Base-by-base conservation (phyloP, 345 rosid species). In the Gossypium australe region DNA sequence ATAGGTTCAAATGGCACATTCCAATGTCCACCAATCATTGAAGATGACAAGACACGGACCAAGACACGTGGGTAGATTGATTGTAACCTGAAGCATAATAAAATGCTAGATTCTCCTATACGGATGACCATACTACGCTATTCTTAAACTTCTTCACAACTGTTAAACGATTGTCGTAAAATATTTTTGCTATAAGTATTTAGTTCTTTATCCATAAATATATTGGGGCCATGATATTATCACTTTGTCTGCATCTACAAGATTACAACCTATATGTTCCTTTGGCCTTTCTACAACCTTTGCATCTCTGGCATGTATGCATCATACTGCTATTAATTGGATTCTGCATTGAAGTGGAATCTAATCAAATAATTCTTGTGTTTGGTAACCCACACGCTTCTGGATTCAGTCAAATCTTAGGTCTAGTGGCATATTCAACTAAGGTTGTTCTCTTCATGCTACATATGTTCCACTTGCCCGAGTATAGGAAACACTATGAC, bases 321-420 rank as follows among this genome's bases (percentile, higher is more conserved):
- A 69, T 52, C 59, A 38, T 55, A 18, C n/a, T 52, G 64, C 60
- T 34, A 24, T 13, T 24, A 11, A 59, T 64, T 25, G 41, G 44
- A 45, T 59, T 24, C 49, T 43, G 56, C 41, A 59, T 14, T 45
- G 58, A 44, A 24, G 2, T 16, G 22, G 22, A 59, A 22, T 45
- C 22, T 18, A 11, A 18, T 47, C 43, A 70, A 9, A 44, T 20
- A 52, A 43, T 67, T 24, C 63, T 16, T 20, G 44, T 27, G 11
- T 25, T 75, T 25, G 56, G 63, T 70, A 17, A 61, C 16, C 24
- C 14, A 49, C 34, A 62, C n/a, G 58, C 58, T 76, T 75, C 5
- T 58, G 9, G 51, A 18, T 27, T 64, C 67, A 43, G 25, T 47
- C 52, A 25, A 25, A 41, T 52, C 51, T 65, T 44, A 56, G 18